Base-by-base conservation (phyloP, 495 filamentous ascomycete genomes). In the Penicillium salamii region DNA sequence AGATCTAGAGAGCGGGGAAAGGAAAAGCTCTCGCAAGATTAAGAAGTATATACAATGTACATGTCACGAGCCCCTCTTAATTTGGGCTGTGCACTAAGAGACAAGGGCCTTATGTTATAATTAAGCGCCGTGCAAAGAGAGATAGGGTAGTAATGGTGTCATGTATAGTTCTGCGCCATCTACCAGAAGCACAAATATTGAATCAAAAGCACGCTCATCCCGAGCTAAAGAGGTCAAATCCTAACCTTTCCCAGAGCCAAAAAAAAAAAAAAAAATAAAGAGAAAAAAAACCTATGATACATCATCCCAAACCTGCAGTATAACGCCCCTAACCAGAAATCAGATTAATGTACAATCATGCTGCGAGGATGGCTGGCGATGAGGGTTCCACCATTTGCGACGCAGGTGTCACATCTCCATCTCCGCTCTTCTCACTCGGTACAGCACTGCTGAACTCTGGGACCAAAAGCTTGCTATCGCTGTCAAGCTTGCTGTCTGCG, bases 381-480 rank as follows among this genome's bases (percentile, higher is more conserved):
- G 78, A 75, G 17, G 75, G 67, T 45, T 72, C 73, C 14, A 70
- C 66, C 14, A 72, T 52, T 15, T 67, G 68, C 11, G 69, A 67
- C 47, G 66, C 66, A 4, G 72, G 69, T 5, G 69, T 71, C 41
- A 72, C 49, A 37, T 72, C 80, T 17, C 72, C 76, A 37, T 79
- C 80, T 23, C 78, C 83, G 55, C 87, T 88, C 68, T 81, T 83
- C 53, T 90, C 89, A 65, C 86, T 91, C 20, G 73, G 67, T 20
- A 74, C 71, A 8, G 58, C 70, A 50, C 73, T 75, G 53, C 55
- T 59, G n/a, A 32, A 11, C 29, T 32, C 29, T 11, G 29, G 29
- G 8, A 26, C 23, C 3, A 32, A 11, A 5, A 32, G 7, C 11
- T 32, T 32, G 29, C 29, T 32, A 63, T 69, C 79, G 32, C 66